These are phyloP conservation scores for Silene latifolia DNA, from an alignment of 148 eudicot species.

Conservation along the genomic window DNA sequence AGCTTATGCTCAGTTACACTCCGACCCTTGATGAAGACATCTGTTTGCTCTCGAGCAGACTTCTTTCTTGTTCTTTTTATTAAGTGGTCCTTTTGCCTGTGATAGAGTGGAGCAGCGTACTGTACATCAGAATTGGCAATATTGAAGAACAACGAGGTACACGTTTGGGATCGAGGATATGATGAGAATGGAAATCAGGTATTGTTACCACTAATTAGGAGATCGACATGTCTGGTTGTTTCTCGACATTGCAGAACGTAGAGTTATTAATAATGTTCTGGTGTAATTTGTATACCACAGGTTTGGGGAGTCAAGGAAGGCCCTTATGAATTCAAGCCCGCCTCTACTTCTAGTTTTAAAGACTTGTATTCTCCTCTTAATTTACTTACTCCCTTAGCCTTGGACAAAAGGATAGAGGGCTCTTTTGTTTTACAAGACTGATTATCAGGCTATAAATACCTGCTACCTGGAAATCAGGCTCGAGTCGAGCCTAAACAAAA, in stretches of 20 bases:
- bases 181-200: slow-evolving; percentile 97
- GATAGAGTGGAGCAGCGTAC: slow-evolving; percentile 71
- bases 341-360: slow-evolving; percentile 67
- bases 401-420: slow-evolving; percentile 82
- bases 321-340: slow-evolving; percentile 94
- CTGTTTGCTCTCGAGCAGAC: background rate
- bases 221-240: background rate
- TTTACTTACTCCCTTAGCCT: slow-evolving; percentile 47
- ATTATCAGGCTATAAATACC: slow-evolving; percentile 16
- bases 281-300: slow-evolving; percentile 34
- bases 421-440: slow-evolving; percentile 75
- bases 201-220: background rate
- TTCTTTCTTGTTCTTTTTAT: background rate
- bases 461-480: background rate
- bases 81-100: slow-evolving; percentile 1
- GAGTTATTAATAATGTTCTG: background rate
- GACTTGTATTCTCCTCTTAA: slow-evolving; percentile 61
- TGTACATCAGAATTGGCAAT: slow-evolving; percentile 74
- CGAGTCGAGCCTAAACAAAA: too few species aligned
- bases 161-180: slow-evolving; percentile 81
- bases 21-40: background rate
- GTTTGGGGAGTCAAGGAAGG: slow-evolving; percentile 97
- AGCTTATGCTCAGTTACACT: background rate
- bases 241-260: background rate
- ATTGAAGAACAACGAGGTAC: slow-evolving; percentile 88